Base-by-base conservation (phyloP, 345 rosid species). In the Hirschfeldia incana region DNA sequence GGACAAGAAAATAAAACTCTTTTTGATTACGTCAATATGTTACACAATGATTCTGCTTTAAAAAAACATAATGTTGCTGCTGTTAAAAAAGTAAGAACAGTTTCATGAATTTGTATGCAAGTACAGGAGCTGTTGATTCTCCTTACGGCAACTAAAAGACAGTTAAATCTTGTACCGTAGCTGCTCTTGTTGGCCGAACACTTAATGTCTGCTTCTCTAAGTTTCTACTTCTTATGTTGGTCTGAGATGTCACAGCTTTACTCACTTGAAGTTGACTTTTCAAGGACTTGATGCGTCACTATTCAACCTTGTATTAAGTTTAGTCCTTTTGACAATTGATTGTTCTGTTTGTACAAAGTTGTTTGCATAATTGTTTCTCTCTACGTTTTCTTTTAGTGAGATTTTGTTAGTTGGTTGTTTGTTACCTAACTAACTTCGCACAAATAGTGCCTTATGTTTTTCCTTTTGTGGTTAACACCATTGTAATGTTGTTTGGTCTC, bases 221-320 rank as follows among this genome's bases (percentile, higher is more conserved):
- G 72, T 36, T 36, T 36, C 42, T 26, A 59, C 34, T 28, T 57
- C 4, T n/a, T 58, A 16, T 53, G 1, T 63, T 77, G 76, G 46
- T 63, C 71, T 4, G 33, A 75, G 27, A 76, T 67, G 28, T 77
- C 71, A 53, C 76, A n/a, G 27, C 32, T 21, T 36, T 77, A 70
- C 80, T 51, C 42, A 11, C 46, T 51, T 70, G 75, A 77, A 77
- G n/a, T 37, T 16, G 80, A 65, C 72, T 71, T 65, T 71, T 44
- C 72, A 16, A 51, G 69, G 42, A 49, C 6, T 8, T 63, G 76
- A 77, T 70, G 33, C 37, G 29, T 78, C 67, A 55, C 72, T 53
- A 70, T 11, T 65, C 71, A 70, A 1, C 8, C 34, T 51, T 63
- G 49, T 33, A 69, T 30, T n/a, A 21, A 11, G n/a, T 0, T 28